Conservation (phyloP, 2,329 filamentous ascomycete species). For the Exserohilum rostratum region DNA sequence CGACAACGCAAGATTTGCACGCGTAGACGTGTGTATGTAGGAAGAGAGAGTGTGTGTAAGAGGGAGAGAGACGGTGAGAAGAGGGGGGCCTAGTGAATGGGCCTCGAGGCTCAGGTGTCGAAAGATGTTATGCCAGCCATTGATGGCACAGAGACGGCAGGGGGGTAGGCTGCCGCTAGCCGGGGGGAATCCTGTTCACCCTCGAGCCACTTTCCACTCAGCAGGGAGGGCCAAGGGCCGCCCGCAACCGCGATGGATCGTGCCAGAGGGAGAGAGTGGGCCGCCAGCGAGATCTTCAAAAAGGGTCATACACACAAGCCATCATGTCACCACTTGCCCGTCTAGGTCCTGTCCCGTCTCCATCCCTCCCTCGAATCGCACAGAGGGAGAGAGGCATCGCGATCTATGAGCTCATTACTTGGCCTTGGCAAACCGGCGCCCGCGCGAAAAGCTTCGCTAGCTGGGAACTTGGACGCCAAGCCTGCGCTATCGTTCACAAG, state of each 20-base stretch:
- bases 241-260: constrained; percentile 6
- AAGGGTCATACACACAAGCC: background rate
- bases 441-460: too few relatives aligned
- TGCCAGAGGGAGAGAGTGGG: background rate
- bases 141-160: constrained; percentile 17
- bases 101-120: constrained; percentile 4
- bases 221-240: background rate
- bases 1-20: background rate
- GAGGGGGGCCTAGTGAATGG: constrained; percentile 10
- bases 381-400: background rate
- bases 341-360: too few relatives aligned
- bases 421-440: constrained; percentile 1
- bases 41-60: background rate
- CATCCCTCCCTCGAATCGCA: background rate
- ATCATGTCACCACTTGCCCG: too few relatives aligned
- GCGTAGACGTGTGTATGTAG: background rate
- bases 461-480: constrained; percentile 3
- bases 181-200: constrained; percentile 8
- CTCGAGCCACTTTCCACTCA: constrained; percentile 1
- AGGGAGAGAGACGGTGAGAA: background rate
- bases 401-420: constrained; percentile 12
- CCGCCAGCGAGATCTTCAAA: background rate
- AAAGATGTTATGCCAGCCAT: constrained; percentile 22
- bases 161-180: constrained; percentile 24
- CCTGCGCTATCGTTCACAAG: constrained; percentile 2